A percentile compares a stretch with the other conserved stretches of the same genome.
Evolutionary conservation across 495 filamentous ascomycete genomes (phyloP).

Genomic region (Trichoderma orchidacearum): DNA sequence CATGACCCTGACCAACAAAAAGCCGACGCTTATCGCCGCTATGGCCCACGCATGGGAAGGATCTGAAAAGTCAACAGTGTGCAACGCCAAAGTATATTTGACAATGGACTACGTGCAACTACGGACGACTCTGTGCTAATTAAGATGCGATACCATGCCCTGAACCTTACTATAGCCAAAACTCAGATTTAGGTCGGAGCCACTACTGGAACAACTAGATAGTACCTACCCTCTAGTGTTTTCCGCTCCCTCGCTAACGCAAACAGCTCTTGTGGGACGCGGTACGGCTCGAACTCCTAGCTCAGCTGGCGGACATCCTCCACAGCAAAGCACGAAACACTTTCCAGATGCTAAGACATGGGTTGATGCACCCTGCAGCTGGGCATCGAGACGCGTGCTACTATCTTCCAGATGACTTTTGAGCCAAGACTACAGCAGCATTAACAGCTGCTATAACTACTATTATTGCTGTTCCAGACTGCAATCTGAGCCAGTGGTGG

Average conservation of each 20-base stretch:
- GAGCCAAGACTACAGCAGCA: too few species aligned
- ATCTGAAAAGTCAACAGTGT: not conserved
- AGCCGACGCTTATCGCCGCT: not conserved
- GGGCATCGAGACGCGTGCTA: not conserved
- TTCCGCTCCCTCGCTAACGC: not conserved
- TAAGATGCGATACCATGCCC: too few species aligned
- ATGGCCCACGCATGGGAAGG: not conserved
- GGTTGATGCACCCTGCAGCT: not conserved
- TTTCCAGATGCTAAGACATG: not conserved
- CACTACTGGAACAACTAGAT: not conserved
- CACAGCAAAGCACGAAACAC: not conserved
- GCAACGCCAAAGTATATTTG: not conserved
- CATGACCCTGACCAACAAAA: not conserved
- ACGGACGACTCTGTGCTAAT: too few species aligned
- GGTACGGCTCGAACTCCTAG: not conserved
- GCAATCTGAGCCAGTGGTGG: not conserved
- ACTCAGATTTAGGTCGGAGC: not conserved
- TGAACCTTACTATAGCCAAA: too few species aligned
- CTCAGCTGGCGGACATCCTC: not conserved
- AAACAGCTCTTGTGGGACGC: not conserved
- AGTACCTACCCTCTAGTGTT: not conserved
- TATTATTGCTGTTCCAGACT: not conserved
- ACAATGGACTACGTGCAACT: too few species aligned
- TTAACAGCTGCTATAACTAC: not conserved
- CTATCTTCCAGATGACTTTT: too few species aligned